Evolutionary conservation across 129 eudicot genomes (phyloP), one percentile per base, ranked within the genome.

Genomic region (Sambucus nigra): DNA sequence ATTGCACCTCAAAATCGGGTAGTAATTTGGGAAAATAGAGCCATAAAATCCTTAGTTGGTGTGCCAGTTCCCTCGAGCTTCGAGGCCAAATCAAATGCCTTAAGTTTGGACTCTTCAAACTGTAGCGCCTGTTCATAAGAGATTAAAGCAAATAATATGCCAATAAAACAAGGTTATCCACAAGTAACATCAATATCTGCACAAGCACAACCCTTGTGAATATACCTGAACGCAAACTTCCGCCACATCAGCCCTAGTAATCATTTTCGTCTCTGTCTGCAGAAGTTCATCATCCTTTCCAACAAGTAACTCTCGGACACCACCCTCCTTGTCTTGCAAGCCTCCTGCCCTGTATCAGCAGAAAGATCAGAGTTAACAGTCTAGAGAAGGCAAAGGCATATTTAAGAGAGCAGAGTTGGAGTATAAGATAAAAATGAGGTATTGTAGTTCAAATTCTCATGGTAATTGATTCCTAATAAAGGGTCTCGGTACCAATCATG

Each of bases 271-370:
- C 10, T 91, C 95, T 27, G 94, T 79, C 66, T 73, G 51, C 54
- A 91, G 98, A 68, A 91, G 89, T 60, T 91, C 98, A 9, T 91
- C 98, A 28, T 91, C 95, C 55, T 91, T 91, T 60, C 98, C 98
- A 19, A 79, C 70, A 59, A 91, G 67, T 53, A 91, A 69, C 64
- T 89, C 93, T 7, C 98, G 67, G 23, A 79, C 14, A 23, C 98
- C 95, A 3, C 98, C 98, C 47, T 82, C 88, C 75, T 85, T 91
- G 62, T 91, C 98, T 75, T 76, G 98, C 81, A 91, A 74, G 35
- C 98, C 98, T 49, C 98, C 98, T 52, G 98, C 94, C 73, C 95
- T 91, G 74, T 42, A 58, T 59, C 46, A 54, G 28, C 8, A 27
- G 1, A 3, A 35, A 35, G n/a, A n/a, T n/a, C n/a, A n/a, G n/a